Evolutionary conservation across 2,329 filamentous ascomycete species (phyloP).

Genomic region (Claviceps monticola): DNA sequence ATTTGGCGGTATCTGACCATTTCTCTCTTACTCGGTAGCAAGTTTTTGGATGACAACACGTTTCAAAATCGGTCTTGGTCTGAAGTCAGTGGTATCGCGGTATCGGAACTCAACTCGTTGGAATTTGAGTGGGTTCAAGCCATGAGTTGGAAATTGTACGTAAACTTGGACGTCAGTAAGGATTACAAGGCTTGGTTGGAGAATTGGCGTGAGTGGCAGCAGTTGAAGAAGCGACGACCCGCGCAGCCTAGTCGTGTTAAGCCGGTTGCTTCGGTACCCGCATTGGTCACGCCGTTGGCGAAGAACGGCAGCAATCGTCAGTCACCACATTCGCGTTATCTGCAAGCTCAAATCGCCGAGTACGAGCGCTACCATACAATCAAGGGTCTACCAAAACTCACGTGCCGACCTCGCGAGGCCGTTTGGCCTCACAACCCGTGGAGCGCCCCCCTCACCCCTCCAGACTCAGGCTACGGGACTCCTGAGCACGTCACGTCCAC

Average conservation of each 20-base stretch:
- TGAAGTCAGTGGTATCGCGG: conserved; percentile 81
- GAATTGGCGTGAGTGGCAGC: conserved; percentile 45
- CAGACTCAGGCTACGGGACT: conserved; percentile 48
- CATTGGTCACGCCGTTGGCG: conserved; percentile 29
- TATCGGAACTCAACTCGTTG: conserved; percentile 69
- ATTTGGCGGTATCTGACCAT: conserved; percentile 82
- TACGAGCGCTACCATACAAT: conserved; percentile 34
- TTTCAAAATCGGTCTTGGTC: conserved; percentile 97
- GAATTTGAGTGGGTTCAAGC: conserved; percentile 79
- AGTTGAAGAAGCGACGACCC: conserved; percentile 39
- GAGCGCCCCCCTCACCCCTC: conserved; percentile 40
- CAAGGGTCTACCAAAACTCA: conserved; percentile 26
- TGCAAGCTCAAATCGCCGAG: conserved; percentile 41
- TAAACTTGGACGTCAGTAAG: conserved; percentile 65
- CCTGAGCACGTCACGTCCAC: conserved; percentile 45
- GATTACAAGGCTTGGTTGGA: conserved; percentile 52
- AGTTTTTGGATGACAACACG: conserved; percentile 93
- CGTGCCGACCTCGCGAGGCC: conserved; percentile 31
- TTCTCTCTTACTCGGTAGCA: conserved; percentile 75
- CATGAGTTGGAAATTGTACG: conserved; percentile 75
- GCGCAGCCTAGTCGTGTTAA: conserved; percentile 35
- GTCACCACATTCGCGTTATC: conserved; percentile 30
- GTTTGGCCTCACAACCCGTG: conserved; percentile 31
- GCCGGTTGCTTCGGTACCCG: conserved; percentile 32
- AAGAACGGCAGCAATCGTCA: conserved; percentile 25